Evolutionary conservation across 345 rosid genomes (phyloP), one percentile per base, ranked within the genome.

Genomic region (Firmiana major): DNA sequence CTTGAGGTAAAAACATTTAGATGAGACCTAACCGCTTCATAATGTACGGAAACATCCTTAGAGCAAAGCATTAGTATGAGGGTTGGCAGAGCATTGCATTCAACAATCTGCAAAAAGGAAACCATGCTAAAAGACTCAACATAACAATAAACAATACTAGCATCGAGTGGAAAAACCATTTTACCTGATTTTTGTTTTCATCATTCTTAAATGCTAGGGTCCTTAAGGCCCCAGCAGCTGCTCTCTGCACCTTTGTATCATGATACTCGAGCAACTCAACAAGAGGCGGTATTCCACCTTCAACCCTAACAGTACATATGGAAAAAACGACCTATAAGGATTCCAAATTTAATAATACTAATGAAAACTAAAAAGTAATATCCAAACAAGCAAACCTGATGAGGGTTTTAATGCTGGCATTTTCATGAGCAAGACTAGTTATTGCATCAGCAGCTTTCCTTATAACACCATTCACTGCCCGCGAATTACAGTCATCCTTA

Each of bases 361-460:
- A 9, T 3, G 26, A 42, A n/a, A 62, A 64, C 24, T 12, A 36
- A 77, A 75, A 31, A 19, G 48, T 38, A 63, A 8, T 48, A 76
- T 3, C 63, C 22, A 77, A 51, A 57, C 0, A 68, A 45, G 4
- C 43, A 19, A 78, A 89, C 98, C 98, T 90, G 84, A 91, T 86
- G 51, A 55, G 67, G n/a, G 82, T 85, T 81, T 93, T 92, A 77
- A 89, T 86, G 78, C 73, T 75, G 71, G 87, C 84, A 76, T 92
- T 92, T 75, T 91, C 95, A 83, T 91, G 94, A 79, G 97, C 87
- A 78, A 93, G 89, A 70, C 85, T 87, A 42, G 93, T 84, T 74
- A 93, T 83, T 28, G 93, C 88, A 81, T 91, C 97, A 63, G 90
- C 94, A n/a, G 97, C 90, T 86, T 87, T 93, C 85, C 91, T 83